Evolutionary conservation across 2,329 filamentous ascomycete genomes (phyloP).

Genomic region (Fusarium zealandicum): DNA sequence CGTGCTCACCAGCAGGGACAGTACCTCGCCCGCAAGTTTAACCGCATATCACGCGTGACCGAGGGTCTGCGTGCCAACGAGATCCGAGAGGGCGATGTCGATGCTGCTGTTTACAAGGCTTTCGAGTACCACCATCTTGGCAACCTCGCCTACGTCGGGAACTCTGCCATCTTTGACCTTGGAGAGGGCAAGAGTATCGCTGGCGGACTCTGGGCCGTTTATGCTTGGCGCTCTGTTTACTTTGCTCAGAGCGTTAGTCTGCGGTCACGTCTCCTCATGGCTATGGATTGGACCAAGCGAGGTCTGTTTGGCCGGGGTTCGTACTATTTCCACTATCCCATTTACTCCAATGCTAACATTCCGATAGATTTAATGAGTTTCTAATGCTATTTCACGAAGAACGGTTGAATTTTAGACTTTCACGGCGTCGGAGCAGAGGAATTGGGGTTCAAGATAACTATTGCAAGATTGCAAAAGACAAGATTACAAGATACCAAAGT

Average conservation of each 20-base stretch:
- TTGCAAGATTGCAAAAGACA: constrained; percentile 8
- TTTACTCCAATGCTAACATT: constrained; percentile 13
- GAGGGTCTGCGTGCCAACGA: constrained; percentile 81
- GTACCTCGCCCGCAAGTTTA: constrained; percentile 93
- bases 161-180: constrained; percentile 93
- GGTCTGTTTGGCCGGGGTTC: constrained; percentile 93
- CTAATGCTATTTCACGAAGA: constrained; percentile 39
- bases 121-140: constrained; percentile 95
- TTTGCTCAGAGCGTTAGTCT: constrained; percentile 98
- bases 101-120: constrained; percentile 90
- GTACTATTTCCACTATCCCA: constrained; percentile 42
- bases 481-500: background rate
- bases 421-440: constrained; percentile 20
- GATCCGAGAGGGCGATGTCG: constrained; percentile 85
- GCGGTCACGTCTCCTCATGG: constrained; percentile 83
- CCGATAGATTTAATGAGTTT: constrained; percentile 61
- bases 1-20: constrained; percentile 94
- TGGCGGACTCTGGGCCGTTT: constrained; percentile 90
- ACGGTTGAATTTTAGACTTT: constrained; percentile 7
- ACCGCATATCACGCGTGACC: constrained; percentile 81
- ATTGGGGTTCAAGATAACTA: constrained; percentile 3
- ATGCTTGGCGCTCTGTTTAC: constrained; percentile 95
- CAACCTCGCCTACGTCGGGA: constrained; percentile 92
- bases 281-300: constrained; percentile 99
- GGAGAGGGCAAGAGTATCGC: constrained; percentile 77